Evolutionary conservation across 2,329 filamentous ascomycete species (phyloP).

Genomic region (Dothideomycetes sp.): DNA sequence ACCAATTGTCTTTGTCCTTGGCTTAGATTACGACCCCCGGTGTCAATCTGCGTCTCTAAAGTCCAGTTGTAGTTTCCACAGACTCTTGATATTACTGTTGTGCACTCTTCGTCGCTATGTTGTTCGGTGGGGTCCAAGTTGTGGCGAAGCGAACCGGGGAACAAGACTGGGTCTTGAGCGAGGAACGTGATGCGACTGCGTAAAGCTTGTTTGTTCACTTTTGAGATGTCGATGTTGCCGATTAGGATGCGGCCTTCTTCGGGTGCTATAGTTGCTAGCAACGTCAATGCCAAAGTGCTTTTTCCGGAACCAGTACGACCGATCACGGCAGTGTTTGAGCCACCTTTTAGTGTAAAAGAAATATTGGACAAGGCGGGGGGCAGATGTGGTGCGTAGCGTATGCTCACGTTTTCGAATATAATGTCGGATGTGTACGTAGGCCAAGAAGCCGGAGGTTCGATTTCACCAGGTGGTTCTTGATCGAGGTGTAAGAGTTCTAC

Average conservation of each 20-base stretch:
- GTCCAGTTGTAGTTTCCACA: conserved; percentile 47
- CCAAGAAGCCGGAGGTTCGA: conserved; percentile 67
- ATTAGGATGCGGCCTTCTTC: conserved; percentile 49
- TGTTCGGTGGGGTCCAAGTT: conserved; percentile 55
- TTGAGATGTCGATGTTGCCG: conserved; percentile 51
- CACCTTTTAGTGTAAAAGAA: conserved; percentile 65
- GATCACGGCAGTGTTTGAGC: conserved; percentile 69
- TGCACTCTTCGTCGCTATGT: conserved; percentile 47
- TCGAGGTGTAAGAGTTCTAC: conserved; percentile 73
- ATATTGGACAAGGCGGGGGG: conserved; percentile 63
- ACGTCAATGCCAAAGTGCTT: conserved; percentile 59
- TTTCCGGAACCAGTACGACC: conserved; percentile 78
- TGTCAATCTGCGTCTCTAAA: conserved; percentile 48
- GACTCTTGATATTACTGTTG: conserved; percentile 44
- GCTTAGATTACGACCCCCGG: conserved; percentile 52
- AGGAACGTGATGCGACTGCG: conserved; percentile 57
- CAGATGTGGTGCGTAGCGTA: conserved; percentile 70
- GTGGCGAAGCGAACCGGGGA: conserved; percentile 51
- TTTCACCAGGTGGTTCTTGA: conserved; percentile 58
- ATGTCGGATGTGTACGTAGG: conserved; percentile 64
- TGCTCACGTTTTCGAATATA: conserved; percentile 64
- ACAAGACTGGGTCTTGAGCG: conserved; percentile 58
- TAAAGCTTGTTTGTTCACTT: conserved; percentile 50
- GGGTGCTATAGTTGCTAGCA: conserved; percentile 49
- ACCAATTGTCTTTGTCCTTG: conserved; percentile 59